These are phyloP conservation scores for Neospermospora avenae DNA, from an alignment of 2,329 filamentous ascomycete genomes.

Conservation along the genomic window DNA sequence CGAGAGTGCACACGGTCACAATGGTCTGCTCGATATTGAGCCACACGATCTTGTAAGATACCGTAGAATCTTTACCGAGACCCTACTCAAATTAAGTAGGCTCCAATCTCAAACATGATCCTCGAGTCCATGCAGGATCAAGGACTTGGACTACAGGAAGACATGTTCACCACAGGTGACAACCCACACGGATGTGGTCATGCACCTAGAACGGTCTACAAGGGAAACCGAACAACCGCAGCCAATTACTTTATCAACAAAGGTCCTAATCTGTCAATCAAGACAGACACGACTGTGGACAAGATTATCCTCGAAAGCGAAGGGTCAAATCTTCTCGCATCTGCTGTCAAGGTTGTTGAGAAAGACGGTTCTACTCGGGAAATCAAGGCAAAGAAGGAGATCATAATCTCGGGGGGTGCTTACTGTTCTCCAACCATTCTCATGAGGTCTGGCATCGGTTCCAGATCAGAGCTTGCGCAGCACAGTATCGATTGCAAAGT, in stretches of 20 bases:
- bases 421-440: conserved; percentile 47
- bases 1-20: conserved; percentile 45
- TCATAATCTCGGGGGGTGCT: conserved; percentile 47
- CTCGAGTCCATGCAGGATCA: conserved; percentile 52
- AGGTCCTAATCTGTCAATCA: conserved; percentile 38
- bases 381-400: conserved; percentile 44
- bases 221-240: conserved; percentile 50
- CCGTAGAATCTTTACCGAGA: neutral
- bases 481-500: conserved; percentile 49
- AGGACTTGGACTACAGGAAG: conserved; percentile 52
- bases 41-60: conserved; percentile 50
- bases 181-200: conserved; percentile 55
- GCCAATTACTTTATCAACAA: conserved; percentile 49
- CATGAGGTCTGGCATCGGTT: conserved; percentile 45
- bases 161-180: conserved; percentile 56
- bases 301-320: conserved; percentile 46
- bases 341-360: conserved; percentile 43
- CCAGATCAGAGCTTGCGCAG: conserved; percentile 38
- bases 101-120: conserved; percentile 53
- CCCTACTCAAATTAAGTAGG: conserved; percentile 9
- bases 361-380: conserved; percentile 39
- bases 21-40: conserved; percentile 52
- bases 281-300: conserved; percentile 48
- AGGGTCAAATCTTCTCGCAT: conserved; percentile 41
- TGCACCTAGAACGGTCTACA: conserved; percentile 48